Conservation (phyloP, 495 filamentous ascomycete species). For the Neurospora tetrasperma region DNA sequence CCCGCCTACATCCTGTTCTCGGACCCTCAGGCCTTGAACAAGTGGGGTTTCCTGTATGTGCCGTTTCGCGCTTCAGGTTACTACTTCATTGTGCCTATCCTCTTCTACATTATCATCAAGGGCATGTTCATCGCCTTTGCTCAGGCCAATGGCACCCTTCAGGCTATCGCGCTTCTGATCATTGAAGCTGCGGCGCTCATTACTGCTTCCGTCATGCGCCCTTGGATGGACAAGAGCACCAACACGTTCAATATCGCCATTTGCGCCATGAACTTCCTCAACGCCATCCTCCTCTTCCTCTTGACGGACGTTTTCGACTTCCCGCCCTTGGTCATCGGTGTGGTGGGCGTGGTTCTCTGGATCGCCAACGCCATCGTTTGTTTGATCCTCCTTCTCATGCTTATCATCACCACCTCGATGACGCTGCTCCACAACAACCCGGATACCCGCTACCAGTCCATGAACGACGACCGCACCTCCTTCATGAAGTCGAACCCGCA, state of each 20-base stretch:
- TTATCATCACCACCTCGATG: slow-evolving; percentile 73
- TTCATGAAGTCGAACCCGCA: slow-evolving; percentile 98
- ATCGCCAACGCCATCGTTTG: slow-evolving; percentile 83
- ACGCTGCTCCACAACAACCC: slow-evolving; percentile 90
- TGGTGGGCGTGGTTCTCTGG: slow-evolving; percentile 92
- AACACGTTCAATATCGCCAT: slow-evolving; percentile 97
- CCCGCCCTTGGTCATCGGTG: slow-evolving; percentile 76
- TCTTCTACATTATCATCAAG: slow-evolving; percentile 76
- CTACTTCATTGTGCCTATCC: slow-evolving; percentile 83
- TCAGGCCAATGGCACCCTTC: slow-evolving; percentile 61
- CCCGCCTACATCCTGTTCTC: slow-evolving; percentile 97
- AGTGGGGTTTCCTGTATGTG: slow-evolving; percentile 98
- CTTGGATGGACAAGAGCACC: slow-evolving; percentile 99
- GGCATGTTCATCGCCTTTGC: slow-evolving; percentile 82
- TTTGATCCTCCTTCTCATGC: slow-evolving; percentile 74
- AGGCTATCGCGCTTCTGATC: slow-evolving; percentile 76
- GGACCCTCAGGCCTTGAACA: slow-evolving; percentile 83
- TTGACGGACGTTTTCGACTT: slow-evolving; percentile 80
- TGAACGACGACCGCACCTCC: slow-evolving; percentile 91
- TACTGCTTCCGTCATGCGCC: slow-evolving; percentile 65
- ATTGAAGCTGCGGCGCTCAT: slow-evolving; percentile 79
- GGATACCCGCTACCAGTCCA: slow-evolving; percentile 89
- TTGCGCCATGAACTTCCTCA: slow-evolving; percentile 79
- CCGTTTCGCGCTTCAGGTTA: slow-evolving; percentile 95
- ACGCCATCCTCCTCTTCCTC: slow-evolving; percentile 74